Base-by-base conservation (phyloP, 2,329 filamentous ascomycete species). In the Penicillium sp. region DNA sequence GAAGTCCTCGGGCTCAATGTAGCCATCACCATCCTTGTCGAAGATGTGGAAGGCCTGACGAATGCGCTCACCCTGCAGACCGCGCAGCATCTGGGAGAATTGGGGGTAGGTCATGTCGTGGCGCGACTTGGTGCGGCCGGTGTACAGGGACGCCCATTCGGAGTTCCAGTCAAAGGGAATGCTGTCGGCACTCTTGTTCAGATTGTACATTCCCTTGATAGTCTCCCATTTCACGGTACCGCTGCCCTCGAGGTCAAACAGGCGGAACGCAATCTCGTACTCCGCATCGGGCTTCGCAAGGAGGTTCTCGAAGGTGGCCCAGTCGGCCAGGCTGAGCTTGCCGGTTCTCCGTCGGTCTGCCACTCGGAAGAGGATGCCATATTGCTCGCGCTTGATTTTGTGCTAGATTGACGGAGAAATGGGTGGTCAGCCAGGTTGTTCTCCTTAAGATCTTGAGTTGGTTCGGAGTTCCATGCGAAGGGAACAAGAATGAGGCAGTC, bases 161-260 rank as follows among this genome's bases (percentile, higher is more conserved):
- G 91, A 96, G 75, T 93, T 91, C 93, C 95, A 98, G 79, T 99
- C 91, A 75, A 99, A 98, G 15, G 95, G 92, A 65, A 99, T 90
- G 76, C 86, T 92, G 63, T 91, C 85, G 26, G 88, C 82, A n/a
- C 90, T 89, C 83, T 94, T 96, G 85, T 96, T 96, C 71, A 89
- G 83, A 80, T 94, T 91, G 80, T 96, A 97, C 61, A 94, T 82
- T 62, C 88, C 85, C 74, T 92, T 88, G 80, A 99, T 93, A 72
- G 93, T 88, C 42, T 96, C 91, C 75, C 94, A 97, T 77, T 93
- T 94, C 73, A 99, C 92, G 53, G 86, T 86, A 64, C 95, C 95
- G 22, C 88, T 91, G 64, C 91, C 87, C 56, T 94, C 89, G 71
- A 92, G 85, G 75, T 98, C 94, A 80, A 99, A 99, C 59, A 99